Evolutionary conservation across 441 rosid genomes (phyloP), one percentile per base, ranked within the genome.

Genomic region (Jatropha multifida): DNA sequence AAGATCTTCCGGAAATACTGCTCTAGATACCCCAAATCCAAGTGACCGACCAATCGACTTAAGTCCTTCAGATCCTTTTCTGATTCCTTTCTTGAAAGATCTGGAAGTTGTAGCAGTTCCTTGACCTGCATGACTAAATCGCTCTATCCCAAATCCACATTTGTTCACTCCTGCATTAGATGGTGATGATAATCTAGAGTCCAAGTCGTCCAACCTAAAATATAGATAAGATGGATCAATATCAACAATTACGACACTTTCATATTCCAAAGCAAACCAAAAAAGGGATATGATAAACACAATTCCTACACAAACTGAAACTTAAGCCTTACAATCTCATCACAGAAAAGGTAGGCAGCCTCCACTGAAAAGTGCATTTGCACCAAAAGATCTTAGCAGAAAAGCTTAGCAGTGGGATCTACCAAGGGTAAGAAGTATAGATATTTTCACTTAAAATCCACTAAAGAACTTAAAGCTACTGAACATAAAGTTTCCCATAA

Each of bases 1-100:
- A 78, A 96, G 94, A 83, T 96, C 99, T 85, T 96, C 99, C 0
- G 99, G 96, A 76, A 94, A 96, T 55, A 96, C 98, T 1, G 95
- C 97, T 32, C 94, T 86, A 42, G 97, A 86, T 71, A 96, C 98
- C 58, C 97, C 97, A 68, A 94, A 87, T 68, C 98, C 82, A 73
- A 96, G 94, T 27, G 99, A 91, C 56, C 97, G 91, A 60, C 99
- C 98, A 78, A 96, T 80, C 67, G 99, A 92, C 80, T 86, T 91
- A 37, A 96, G 96, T 42, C 99, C 99, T 81, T 85, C 94, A n/a
- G 98, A 94, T 52, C 99, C 98, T 77, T 80, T 92, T 72, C 75
- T 88, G 80, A 96, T 84, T 52, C 98, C 96, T 83, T 75, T 86
- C 80, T 90, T 92, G 56, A 96, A 91, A 58, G 97, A 92, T 78